phyloP scores from a whole-genome alignment of 1,284 basidiomycete genomes.

The Trichosporon coremiiforme region DNA sequence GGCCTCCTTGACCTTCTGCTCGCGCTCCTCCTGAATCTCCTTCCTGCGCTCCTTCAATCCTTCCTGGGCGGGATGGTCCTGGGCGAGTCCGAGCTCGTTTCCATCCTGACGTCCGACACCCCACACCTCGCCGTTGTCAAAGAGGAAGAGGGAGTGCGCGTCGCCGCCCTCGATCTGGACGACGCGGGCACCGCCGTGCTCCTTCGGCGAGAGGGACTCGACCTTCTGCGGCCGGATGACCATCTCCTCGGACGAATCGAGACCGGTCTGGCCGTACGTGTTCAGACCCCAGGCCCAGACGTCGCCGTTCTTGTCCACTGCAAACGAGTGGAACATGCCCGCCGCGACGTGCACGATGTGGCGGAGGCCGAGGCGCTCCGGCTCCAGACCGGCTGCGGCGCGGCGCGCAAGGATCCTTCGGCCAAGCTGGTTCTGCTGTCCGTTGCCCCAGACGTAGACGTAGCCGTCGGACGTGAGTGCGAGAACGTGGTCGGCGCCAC shows the following conservation, averaged over 20 bases:
- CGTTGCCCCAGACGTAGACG: slow-evolving; percentile 77
- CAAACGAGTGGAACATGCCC: slow-evolving; percentile 84
- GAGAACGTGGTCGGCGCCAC: slow-evolving; percentile 83
- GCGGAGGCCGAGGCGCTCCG: slow-evolving; percentile 74
- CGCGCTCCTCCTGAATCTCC: slow-evolving; percentile 48
- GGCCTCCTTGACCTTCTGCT: slow-evolving; percentile 38
- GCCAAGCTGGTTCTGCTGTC: slow-evolving; percentile 83
- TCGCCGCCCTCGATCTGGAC: slow-evolving; percentile 66
- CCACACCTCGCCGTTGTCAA: slow-evolving; percentile 78
- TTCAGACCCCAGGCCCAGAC: slow-evolving; percentile 94
- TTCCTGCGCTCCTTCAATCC: slow-evolving; percentile 54
- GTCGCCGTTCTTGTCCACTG: slow-evolving; percentile 75
- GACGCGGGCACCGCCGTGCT: slow-evolving; percentile 69
- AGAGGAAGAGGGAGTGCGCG: slow-evolving; percentile 85
- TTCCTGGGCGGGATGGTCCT: slow-evolving; percentile 63
- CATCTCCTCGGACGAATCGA: slow-evolving; percentile 58
- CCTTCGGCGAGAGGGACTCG: slow-evolving; percentile 65
- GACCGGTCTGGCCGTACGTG: slow-evolving; percentile 69
- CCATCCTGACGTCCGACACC: slow-evolving; percentile 77
- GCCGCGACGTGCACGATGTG: slow-evolving; percentile 76
- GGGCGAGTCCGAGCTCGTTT: slow-evolving; percentile 72
- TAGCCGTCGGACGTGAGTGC: slow-evolving; percentile 80
- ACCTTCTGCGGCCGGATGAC: slow-evolving; percentile 73
- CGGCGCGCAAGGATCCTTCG: slow-evolving; percentile 79
- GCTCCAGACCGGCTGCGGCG: slow-evolving; percentile 72